Base-by-base conservation (phyloP, 1,284 basidiomycete species). In the Termitomyces sp. region DNA sequence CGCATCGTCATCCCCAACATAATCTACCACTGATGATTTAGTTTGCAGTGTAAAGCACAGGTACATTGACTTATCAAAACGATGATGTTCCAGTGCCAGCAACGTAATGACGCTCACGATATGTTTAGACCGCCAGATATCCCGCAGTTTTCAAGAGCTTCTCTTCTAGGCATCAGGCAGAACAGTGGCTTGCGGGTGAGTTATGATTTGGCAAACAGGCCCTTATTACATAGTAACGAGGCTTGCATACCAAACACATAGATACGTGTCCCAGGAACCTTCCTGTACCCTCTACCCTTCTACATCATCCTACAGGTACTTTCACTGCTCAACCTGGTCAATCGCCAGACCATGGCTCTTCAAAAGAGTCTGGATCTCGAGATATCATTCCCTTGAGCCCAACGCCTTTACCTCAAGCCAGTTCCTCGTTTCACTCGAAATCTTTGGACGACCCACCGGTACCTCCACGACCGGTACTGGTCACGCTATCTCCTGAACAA, bases 401-500 rank as follows among this genome's bases (percentile, higher is more conserved):
- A 11, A 14, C 9, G 19, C 19, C 14, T 31, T 44, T 11, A 19
- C 30, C 18, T 33, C 30, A 7, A 44, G 19, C 16, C n/a, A 21
- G 30, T 21, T 46, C 6, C 6, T 13, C 14, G 14, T 2, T 19
- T 24, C 19, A 34, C n/a, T 35, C 8, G 3, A 21, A 37, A 2
- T 3, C n/a, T 18, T 26, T 21, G 5, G 30, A 40, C 41, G 38
- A 21, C 10, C 11, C 16, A 46, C n/a, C 40, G 5, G 6, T 21
- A 16, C 8, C 14, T 19, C 30, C 40, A 46, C 13, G 18, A 37
- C 18, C 49, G n/a, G n/a, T n/a, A 37, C 21, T 41, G 5, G 19
- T 59, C 3, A 34, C 21, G 4, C 63, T 76, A 10, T 75, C 74
- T 9, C 55, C 57, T 5, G 72, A 74, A 49, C 74, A 76, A 56